Evolutionary conservation across 1,284 basidiomycete genomes (phyloP).

Genomic region (Apiotrichum laibachii): DNA sequence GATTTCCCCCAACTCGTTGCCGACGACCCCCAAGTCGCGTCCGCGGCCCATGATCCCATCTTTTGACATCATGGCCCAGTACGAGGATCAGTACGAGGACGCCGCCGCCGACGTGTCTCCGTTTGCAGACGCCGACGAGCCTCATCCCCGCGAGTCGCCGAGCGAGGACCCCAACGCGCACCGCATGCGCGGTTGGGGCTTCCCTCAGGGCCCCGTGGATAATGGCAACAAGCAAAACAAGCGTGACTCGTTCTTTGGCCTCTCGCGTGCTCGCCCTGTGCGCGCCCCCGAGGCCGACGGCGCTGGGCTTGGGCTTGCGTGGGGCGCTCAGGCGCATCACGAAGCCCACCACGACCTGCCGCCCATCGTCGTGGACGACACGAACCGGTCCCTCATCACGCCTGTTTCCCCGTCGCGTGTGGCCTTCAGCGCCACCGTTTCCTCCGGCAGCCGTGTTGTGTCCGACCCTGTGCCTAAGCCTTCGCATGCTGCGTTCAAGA

Average conservation of each 20-base stretch:
- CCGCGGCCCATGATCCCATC: constrained; percentile 7
- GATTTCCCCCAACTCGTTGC: constrained; percentile 14
- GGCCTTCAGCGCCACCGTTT: background rate
- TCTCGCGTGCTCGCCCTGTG: constrained; percentile 28
- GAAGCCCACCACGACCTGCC: constrained; percentile 20
- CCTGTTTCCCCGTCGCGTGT: constrained; percentile 10
- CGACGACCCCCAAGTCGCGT: constrained; percentile 19
- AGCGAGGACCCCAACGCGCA: constrained; percentile 31
- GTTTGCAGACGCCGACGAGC: constrained; percentile 1
- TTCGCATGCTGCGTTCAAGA: background rate
- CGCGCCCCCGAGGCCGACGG: constrained; percentile 13
- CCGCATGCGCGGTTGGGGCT: constrained; percentile 41
- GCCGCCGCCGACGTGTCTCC: constrained; percentile 8
- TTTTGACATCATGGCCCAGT: constrained; percentile 1
- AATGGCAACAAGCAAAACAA: constrained; percentile 22
- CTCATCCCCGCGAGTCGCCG: background rate
- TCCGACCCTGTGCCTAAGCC: background rate
- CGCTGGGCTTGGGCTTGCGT: constrained; percentile 7
- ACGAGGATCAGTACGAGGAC: constrained; percentile 7
- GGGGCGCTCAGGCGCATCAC: constrained; percentile 1
- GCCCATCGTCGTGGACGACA: constrained; percentile 23
- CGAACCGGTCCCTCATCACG: constrained; percentile 16
- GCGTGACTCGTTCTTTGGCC: constrained; percentile 48
- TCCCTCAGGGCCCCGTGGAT: constrained; percentile 29
- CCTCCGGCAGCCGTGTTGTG: background rate